Conservation (phyloP, 75 land plant genomes). For the Picea glauca region DNA sequence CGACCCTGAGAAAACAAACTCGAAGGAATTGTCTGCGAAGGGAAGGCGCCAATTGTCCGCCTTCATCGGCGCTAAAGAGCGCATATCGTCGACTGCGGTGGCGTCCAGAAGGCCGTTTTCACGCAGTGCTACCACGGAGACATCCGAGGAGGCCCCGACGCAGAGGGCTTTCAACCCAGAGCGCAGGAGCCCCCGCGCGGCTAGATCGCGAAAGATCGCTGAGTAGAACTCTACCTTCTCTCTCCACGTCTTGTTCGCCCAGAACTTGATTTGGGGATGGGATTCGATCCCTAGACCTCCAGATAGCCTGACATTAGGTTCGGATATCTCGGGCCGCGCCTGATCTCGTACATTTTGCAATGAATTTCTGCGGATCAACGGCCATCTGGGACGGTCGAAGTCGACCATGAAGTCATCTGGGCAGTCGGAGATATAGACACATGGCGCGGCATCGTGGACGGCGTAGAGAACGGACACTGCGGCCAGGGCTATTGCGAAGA, state of each 20-base stretch:
- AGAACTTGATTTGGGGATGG: not conserved
- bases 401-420: not conserved
- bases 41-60: not conserved
- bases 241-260: not conserved
- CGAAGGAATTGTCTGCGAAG: conserved; percentile 9
- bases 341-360: too few relatives aligned
- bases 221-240: not conserved
- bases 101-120: not conserved
- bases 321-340: too few relatives aligned
- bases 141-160: conserved; percentile 3
- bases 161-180: conserved; percentile 9
- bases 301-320: not conserved
- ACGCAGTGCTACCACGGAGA: not conserved
- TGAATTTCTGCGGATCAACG: too few relatives aligned
- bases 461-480: not conserved
- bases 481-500: not conserved
- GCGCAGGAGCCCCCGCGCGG: conserved; percentile 1
- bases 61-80: not conserved
- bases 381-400: not conserved
- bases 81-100: not conserved
- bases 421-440: not conserved
- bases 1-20: conserved; percentile 15
- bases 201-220: not conserved
- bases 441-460: not conserved
- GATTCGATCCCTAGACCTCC: not conserved